A percentile compares a stretch with the other conserved stretches of the same genome.
Conservation (phyloP, 73 alveolate genomes). For the Paramecium primaurelia region DNA sequence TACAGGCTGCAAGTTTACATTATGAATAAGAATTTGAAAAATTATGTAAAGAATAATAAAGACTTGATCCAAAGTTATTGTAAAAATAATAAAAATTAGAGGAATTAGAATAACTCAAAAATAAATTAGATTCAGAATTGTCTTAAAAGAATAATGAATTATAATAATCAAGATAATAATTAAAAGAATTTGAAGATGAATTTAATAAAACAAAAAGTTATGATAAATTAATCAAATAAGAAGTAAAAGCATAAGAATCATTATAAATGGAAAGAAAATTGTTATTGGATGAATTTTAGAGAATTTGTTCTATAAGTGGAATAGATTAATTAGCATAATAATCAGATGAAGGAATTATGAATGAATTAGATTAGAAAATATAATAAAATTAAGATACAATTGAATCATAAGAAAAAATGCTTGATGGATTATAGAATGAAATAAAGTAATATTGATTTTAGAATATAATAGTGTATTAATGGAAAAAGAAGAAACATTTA, state of each 20-base stretch:
- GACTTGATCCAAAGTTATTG: conserved; percentile 8
- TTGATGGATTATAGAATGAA: conserved; percentile 7
- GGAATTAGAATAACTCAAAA: background rate
- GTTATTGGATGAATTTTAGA: conserved; percentile 25
- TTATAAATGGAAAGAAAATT: conserved; percentile 21
- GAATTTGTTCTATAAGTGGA: conserved; percentile 35
- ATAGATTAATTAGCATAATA: conserved; percentile 23
- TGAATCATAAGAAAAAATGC: background rate
- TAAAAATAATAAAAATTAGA: conserved; percentile 12
- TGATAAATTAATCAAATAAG: conserved; percentile 16
- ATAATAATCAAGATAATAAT: background rate
- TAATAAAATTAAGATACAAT: conserved; percentile 42
- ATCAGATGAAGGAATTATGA: background rate
- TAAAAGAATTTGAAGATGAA: conserved; percentile 28
- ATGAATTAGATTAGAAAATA: conserved; percentile 1
- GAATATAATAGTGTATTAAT: background rate
- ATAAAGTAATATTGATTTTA: background rate
- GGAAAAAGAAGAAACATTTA: conserved; percentile 15
- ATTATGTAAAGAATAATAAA: background rate
- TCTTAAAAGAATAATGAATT: background rate
- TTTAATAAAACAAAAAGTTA: background rate
- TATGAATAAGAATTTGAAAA: conserved; percentile 30
- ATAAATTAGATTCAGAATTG: background rate
- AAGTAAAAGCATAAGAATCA: background rate
- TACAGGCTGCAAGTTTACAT: background rate